Conservation (phyloP, 169 alveolate species). For the Eimeria zaria region DNA sequence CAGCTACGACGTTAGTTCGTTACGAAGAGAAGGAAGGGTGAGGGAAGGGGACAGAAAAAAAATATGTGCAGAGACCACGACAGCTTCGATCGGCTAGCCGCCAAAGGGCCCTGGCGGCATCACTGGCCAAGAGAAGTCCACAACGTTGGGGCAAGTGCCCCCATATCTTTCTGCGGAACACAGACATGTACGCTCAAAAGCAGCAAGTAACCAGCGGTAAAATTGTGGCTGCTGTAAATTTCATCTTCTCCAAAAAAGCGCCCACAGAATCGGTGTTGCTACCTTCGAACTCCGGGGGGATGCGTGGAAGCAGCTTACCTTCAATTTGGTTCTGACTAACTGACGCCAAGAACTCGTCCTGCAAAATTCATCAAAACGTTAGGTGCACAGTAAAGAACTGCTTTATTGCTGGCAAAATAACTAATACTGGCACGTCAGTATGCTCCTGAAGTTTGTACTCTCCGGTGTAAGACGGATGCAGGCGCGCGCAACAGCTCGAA, state of each 20-base stretch:
- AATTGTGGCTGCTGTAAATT: neutral
- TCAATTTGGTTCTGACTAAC: slow-evolving; percentile 34
- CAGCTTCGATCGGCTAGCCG: slow-evolving; percentile 2
- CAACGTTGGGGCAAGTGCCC: slow-evolving; percentile 87
- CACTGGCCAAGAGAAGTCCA: slow-evolving; percentile 81
- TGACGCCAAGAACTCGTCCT: slow-evolving; percentile 65
- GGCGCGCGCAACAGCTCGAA: neutral
- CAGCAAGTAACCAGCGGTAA: neutral
- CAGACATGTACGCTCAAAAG: neutral
- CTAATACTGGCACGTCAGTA: neutral
- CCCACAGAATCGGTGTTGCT: neutral
- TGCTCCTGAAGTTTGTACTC: neutral
- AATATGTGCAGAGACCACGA: neutral
- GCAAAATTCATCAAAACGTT: neutral
- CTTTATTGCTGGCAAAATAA: neutral
- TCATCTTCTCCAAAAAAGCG: neutral
- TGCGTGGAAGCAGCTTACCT: slow-evolving; percentile 6
- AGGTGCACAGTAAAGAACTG: neutral
- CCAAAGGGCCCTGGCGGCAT: slow-evolving; percentile 86
- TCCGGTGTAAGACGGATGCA: neutral
- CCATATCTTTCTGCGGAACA: slow-evolving; percentile 85
- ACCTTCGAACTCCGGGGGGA: neutral
- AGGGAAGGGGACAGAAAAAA: neutral
- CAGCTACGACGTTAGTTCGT: neutral
- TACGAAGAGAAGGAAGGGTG: neutral